Conservation (phyloP, 2,329 filamentous ascomycete species). For the Aspergillus sp. region DNA sequence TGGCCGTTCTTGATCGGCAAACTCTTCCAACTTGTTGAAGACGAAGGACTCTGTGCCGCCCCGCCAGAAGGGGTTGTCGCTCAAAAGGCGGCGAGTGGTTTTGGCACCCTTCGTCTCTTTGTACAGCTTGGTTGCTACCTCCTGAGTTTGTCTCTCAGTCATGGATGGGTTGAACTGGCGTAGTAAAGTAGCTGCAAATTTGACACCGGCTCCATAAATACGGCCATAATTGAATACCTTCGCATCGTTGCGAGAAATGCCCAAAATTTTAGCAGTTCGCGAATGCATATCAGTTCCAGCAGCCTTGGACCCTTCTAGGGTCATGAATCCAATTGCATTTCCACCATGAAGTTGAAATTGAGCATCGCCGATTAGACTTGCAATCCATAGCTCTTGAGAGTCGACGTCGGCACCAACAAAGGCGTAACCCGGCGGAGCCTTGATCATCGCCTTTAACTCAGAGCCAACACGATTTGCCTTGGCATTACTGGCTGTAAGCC, state of each 20-base stretch:
- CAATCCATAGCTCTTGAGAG: slow-evolving; percentile 97
- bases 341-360: slow-evolving; percentile 94
- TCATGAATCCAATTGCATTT: slow-evolving; percentile 99
- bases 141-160: slow-evolving; percentile 73
- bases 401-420: slow-evolving; percentile 98
- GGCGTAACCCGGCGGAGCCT: slow-evolving; percentile 82
- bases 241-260: slow-evolving; percentile 90
- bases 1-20: slow-evolving; percentile 89
- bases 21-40: slow-evolving; percentile 97
- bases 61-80: slow-evolving; percentile 82
- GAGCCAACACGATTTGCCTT: slow-evolving; percentile 95
- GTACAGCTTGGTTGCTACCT: slow-evolving; percentile 79
- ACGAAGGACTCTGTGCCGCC: slow-evolving; percentile 97
- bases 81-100: slow-evolving; percentile 70
- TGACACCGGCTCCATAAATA: slow-evolving; percentile 95
- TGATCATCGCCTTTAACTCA: slow-evolving; percentile 95
- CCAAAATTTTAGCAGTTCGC: slow-evolving; percentile 85
- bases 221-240: slow-evolving; percentile 99
- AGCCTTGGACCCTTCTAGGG: slow-evolving; percentile 90
- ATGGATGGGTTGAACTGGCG: slow-evolving; percentile 89
- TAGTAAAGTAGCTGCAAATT: slow-evolving; percentile 85
- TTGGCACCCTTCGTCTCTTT: slow-evolving; percentile 86
- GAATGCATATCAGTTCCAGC: slow-evolving; percentile 94
- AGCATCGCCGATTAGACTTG: slow-evolving; percentile 88
- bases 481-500: slow-evolving; percentile 96